These are phyloP conservation scores for Penicillium sp. DNA, from an alignment of 2,329 filamentous ascomycete genomes.

Conservation along the genomic window DNA sequence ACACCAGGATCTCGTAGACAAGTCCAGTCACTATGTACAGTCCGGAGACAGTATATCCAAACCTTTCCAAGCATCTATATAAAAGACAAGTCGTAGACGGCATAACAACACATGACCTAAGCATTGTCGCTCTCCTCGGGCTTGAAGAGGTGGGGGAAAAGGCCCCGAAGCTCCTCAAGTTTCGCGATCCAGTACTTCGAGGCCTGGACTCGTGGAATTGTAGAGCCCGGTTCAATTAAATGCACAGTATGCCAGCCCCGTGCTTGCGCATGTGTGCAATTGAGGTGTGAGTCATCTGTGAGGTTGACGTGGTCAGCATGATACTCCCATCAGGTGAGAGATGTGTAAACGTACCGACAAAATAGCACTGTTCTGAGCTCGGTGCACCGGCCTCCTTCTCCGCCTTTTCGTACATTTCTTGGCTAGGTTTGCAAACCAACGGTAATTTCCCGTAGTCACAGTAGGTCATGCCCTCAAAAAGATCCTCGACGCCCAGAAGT, in stretches of 20 bases:
- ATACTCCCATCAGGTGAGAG: neutral
- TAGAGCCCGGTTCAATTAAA: slow-evolving; percentile 70
- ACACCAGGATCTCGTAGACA: neutral
- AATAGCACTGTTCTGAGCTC: slow-evolving; percentile 70
- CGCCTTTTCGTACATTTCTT: slow-evolving; percentile 78
- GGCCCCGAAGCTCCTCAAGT: slow-evolving; percentile 66
- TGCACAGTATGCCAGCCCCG: slow-evolving; percentile 85
- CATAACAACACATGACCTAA: slow-evolving; percentile 4
- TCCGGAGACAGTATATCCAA: neutral
- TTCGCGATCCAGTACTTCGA: slow-evolving; percentile 70
- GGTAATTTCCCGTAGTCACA: slow-evolving; percentile 75
- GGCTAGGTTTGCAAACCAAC: slow-evolving; percentile 80
- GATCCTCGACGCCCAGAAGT: slow-evolving; percentile 73
- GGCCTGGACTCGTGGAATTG: slow-evolving; percentile 58
- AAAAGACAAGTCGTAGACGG: neutral
- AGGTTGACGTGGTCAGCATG: slow-evolving; percentile 13
- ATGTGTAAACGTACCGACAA: slow-evolving; percentile 66
- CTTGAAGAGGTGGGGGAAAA: slow-evolving; percentile 87
- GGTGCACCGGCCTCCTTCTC: slow-evolving; percentile 76
- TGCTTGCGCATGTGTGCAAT: slow-evolving; percentile 69
- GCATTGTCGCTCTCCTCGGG: slow-evolving; percentile 6
- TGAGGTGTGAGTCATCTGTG: slow-evolving; percentile 74
- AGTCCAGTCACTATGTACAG: neutral
- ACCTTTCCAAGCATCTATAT: neutral
- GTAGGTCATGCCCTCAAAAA: slow-evolving; percentile 92